Evolutionary conservation across 2,329 filamentous ascomycete genomes (phyloP).

Genomic region (Scopulariopsis brevicaulis): DNA sequence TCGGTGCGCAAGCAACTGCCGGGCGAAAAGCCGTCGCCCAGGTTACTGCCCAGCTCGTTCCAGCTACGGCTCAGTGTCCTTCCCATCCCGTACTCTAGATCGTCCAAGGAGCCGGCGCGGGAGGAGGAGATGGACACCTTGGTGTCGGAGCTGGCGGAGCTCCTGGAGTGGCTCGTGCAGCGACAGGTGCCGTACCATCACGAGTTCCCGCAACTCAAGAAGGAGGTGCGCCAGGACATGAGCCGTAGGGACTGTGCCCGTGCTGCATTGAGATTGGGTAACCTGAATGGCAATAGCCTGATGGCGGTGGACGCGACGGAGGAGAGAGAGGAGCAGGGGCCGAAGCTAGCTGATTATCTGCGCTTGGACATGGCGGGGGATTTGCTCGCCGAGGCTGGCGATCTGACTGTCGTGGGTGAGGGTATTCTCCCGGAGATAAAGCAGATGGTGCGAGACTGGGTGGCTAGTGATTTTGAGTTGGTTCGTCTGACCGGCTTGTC

Average conservation of each 20-base stretch:
- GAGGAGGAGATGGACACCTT: background rate
- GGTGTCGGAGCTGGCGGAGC: constrained; percentile 5
- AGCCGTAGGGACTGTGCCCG: background rate
- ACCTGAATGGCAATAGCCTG: background rate
- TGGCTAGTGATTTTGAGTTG: background rate
- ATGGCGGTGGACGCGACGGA: background rate
- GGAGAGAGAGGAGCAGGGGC: background rate
- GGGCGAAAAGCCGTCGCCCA: background rate
- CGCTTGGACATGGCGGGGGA: background rate
- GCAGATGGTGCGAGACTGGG: constrained; percentile 8
- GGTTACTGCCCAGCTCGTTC: constrained; percentile 9
- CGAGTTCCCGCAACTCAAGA: constrained; percentile 10
- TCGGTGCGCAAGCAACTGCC: background rate
- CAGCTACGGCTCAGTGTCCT: constrained; percentile 8
- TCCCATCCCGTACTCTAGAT: constrained; percentile 6
- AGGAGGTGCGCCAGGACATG: constrained; percentile 1
- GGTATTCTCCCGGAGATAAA: background rate
- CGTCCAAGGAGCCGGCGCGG: background rate
- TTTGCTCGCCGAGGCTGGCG: background rate
- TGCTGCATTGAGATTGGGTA: background rate
- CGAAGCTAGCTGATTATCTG: background rate
- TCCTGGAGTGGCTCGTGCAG: constrained; percentile 8
- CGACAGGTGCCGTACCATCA: constrained; percentile 12
- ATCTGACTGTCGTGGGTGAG: background rate
- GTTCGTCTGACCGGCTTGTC: background rate